Conservation (phyloP, 495 filamentous ascomycete species). For the Penicillium canariense region DNA sequence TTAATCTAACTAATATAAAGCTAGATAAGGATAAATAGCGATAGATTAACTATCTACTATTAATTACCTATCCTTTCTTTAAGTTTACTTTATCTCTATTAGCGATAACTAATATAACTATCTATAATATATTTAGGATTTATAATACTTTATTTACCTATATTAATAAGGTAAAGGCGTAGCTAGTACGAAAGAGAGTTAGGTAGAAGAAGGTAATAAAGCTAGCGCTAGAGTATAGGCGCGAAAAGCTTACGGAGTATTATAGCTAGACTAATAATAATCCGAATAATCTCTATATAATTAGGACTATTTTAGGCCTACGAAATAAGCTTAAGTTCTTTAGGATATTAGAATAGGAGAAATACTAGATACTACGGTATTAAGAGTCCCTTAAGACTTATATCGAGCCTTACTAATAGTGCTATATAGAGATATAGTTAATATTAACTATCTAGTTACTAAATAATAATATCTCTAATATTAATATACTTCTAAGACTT, state of each 20-base stretch:
- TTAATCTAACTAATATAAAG: neutral
- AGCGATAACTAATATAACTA: slow-evolving; percentile 16
- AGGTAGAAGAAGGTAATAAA: slow-evolving; percentile 16
- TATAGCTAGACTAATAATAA: slow-evolving; percentile 15
- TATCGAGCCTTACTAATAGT: neutral
- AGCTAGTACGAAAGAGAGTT: slow-evolving; percentile 7
- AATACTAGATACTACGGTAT: neutral
- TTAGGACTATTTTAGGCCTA: slow-evolving; percentile 20
- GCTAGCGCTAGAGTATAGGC: neutral
- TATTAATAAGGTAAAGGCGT: neutral
- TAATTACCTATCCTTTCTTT: slow-evolving; percentile 15
- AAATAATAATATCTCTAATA: too few species aligned
- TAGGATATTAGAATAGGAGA: slow-evolving; percentile 10
- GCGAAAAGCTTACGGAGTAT: slow-evolving; percentile 16
- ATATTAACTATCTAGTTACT: too few species aligned
- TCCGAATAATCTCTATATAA: slow-evolving; percentile 12
- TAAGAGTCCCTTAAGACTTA: slow-evolving; percentile 1
- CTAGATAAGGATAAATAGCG: slow-evolving; percentile 16
- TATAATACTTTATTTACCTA: slow-evolving; percentile 19
- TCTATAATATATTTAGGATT: slow-evolving; percentile 15
- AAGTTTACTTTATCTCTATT: slow-evolving; percentile 8
- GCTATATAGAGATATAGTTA: neutral
- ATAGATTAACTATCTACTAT: slow-evolving; percentile 24
- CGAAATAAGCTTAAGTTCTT: slow-evolving; percentile 26
- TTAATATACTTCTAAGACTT: neutral